These are phyloP conservation scores for Tricholoma furcatifolium DNA, from an alignment of 768 basidiomycete species.

Conservation along the genomic window DNA sequence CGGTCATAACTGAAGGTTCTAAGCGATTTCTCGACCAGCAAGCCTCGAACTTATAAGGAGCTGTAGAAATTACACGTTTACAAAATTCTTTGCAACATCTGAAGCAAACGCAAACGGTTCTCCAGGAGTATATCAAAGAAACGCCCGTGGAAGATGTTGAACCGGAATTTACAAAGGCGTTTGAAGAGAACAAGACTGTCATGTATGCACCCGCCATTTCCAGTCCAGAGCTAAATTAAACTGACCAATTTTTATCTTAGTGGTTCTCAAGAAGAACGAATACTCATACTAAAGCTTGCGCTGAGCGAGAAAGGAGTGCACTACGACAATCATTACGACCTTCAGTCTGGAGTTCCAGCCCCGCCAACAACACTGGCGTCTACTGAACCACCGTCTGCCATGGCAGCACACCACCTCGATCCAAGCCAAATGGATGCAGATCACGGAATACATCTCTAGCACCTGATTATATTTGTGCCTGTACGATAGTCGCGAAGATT, in stretches of 20 bases:
- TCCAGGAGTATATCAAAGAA: conserved; percentile 45
- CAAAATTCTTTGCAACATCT: conserved; percentile 69
- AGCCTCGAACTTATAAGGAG: conserved; percentile 3
- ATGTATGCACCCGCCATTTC: conserved; percentile 58
- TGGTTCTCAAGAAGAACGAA: conserved; percentile 76
- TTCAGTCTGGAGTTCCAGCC: conserved; percentile 6
- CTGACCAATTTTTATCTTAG: conserved; percentile 40
- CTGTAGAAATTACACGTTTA: conserved; percentile 71
- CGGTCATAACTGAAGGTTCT: conserved; percentile 70
- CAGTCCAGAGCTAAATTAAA: conserved; percentile 1
- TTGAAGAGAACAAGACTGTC: conserved; percentile 69
- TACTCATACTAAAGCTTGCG: conserved; percentile 65
- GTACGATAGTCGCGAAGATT: conserved; percentile 8
- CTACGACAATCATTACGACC: conserved; percentile 48
- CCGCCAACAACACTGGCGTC: not conserved
- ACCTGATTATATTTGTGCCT: not conserved
- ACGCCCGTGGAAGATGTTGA: conserved; percentile 41
- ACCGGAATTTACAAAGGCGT: conserved; percentile 55
- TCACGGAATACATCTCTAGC: conserved; percentile 23
- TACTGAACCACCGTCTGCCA: not conserved
- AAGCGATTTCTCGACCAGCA: conserved; percentile 1
- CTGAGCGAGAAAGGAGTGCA: conserved; percentile 59
- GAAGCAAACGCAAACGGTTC: conserved; percentile 55
- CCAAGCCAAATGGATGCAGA: conserved; percentile 9
- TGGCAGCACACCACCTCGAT: not conserved